Evolutionary conservation across 768 basidiomycete species (phyloP).

Genomic region (Nidula microcarpa): DNA sequence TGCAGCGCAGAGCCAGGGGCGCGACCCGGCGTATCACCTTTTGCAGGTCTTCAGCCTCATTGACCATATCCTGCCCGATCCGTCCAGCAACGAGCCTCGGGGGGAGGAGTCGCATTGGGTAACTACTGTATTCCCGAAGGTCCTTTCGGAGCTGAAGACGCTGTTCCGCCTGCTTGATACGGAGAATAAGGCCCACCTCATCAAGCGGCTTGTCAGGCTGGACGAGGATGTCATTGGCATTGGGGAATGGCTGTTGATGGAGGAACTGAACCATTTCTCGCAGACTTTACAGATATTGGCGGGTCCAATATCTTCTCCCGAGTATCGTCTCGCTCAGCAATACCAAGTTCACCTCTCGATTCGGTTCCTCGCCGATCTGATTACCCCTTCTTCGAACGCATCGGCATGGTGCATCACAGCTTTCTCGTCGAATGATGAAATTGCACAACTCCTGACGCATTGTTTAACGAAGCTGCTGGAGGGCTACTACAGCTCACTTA

Average conservation of each 20-base stretch:
- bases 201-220: constrained; percentile 51
- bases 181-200: constrained; percentile 47
- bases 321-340: constrained; percentile 35
- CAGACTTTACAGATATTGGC: constrained; percentile 32
- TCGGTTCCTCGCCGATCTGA: constrained; percentile 44
- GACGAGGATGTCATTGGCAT: constrained; percentile 56
- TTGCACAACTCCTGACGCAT: constrained; percentile 33
- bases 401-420: constrained; percentile 41
- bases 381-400: constrained; percentile 30
- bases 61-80: constrained; percentile 51
- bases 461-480: constrained; percentile 47
- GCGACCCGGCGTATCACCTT: constrained; percentile 57
- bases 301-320: constrained; percentile 19
- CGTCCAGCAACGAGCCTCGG: constrained; percentile 15
- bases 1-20: constrained; percentile 28
- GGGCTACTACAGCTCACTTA: constrained; percentile 38
- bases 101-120: constrained; percentile 45
- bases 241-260: constrained; percentile 67
- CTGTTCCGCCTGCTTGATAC: constrained; percentile 60
- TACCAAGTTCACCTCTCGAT: constrained; percentile 49
- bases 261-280: constrained; percentile 55
- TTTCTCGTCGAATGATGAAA: constrained; percentile 39
- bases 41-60: constrained; percentile 54
- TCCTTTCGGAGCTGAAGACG: constrained; percentile 47
- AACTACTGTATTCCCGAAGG: constrained; percentile 49